Percentiles rank a stretch among this genome's conserved stretches.
These are phyloP conservation scores for Paraleonurus japonicus DNA, from an alignment of 257 asterid species.

Conservation along the genomic window DNA sequence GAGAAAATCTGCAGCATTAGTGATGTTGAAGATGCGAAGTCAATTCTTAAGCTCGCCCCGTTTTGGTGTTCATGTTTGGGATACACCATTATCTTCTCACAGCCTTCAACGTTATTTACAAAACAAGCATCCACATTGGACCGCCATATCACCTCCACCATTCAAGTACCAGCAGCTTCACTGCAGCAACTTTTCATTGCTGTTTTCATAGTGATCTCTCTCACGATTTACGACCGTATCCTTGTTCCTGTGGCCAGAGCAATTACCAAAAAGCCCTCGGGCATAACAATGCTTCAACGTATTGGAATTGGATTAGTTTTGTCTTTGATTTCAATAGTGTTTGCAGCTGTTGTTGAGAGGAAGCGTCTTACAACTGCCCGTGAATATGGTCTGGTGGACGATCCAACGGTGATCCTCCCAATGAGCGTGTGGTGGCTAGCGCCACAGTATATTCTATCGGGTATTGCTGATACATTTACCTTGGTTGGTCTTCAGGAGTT, in stretches of 20 bases:
- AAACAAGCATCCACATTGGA: constrained; percentile 40
- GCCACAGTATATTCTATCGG: constrained; percentile 32
- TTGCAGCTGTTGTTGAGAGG: constrained; percentile 35
- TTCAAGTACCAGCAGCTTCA: constrained; percentile 41
- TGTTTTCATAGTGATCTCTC: not conserved
- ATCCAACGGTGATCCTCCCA: constrained; percentile 25
- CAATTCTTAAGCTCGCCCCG: constrained; percentile 33
- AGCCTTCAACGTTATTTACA: constrained; percentile 37
- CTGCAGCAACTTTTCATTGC: constrained; percentile 29
- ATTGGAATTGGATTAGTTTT: constrained; percentile 29
- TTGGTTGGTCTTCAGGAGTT: constrained; percentile 43
- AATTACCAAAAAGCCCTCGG: constrained; percentile 34
- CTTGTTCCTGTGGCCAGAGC: constrained; percentile 32
- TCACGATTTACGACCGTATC: constrained; percentile 29
- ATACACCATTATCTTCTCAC: constrained; percentile 34
- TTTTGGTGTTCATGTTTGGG: constrained; percentile 36
- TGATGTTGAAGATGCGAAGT: constrained; percentile 39
- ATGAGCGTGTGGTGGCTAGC: constrained; percentile 41
- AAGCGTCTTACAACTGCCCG: too few relatives aligned
- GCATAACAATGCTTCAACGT: constrained; percentile 39
- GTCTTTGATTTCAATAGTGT: constrained; percentile 28
- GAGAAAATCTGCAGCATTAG: constrained; percentile 9
- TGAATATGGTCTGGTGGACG: constrained; percentile 29
- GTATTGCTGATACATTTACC: constrained; percentile 31
- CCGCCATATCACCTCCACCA: constrained; percentile 14